Evolutionary conservation across 140 eudicot genomes (phyloP).

Genomic region (Flaveria floridana): DNA sequence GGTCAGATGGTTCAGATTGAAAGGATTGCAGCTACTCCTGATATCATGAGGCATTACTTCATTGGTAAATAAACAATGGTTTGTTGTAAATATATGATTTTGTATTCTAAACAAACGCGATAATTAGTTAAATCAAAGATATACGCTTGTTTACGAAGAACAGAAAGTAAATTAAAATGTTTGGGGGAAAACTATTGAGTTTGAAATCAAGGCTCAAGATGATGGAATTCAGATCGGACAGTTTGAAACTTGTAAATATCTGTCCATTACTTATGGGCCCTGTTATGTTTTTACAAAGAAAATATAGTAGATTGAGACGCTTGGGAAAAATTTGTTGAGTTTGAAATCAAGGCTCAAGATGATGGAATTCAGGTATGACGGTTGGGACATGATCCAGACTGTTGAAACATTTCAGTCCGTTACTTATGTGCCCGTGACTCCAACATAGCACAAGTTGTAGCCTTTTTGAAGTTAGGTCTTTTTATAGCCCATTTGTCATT

Average conservation of each 20-base stretch:
- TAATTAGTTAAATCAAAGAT: background rate
- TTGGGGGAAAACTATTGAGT: too few relatives aligned
- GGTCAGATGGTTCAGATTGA: conserved; percentile 90
- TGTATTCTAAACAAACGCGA: background rate
- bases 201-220: background rate
- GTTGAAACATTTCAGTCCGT: background rate
- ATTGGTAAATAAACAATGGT: conserved; percentile 44
- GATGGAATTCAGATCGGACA: background rate
- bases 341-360: background rate
- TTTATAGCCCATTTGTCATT: background rate
- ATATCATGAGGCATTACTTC: conserved; percentile 53
- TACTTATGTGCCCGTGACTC: background rate
- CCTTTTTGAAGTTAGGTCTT: background rate
- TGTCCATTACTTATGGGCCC: background rate
- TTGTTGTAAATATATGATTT: background rate
- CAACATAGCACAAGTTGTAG: too few relatives aligned
- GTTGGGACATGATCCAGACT: background rate
- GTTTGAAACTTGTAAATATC: background rate
- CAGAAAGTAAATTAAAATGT: too few relatives aligned
- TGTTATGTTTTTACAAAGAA: too few relatives aligned
- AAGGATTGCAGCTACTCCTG: conserved; percentile 52
- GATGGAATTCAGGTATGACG: background rate
- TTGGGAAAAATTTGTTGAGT: too few relatives aligned
- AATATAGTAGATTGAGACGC: too few relatives aligned
- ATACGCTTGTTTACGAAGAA: too few relatives aligned